phyloP scores from a whole-genome alignment of 2,329 filamentous ascomycete species.

The Calonectria pteridis region DNA sequence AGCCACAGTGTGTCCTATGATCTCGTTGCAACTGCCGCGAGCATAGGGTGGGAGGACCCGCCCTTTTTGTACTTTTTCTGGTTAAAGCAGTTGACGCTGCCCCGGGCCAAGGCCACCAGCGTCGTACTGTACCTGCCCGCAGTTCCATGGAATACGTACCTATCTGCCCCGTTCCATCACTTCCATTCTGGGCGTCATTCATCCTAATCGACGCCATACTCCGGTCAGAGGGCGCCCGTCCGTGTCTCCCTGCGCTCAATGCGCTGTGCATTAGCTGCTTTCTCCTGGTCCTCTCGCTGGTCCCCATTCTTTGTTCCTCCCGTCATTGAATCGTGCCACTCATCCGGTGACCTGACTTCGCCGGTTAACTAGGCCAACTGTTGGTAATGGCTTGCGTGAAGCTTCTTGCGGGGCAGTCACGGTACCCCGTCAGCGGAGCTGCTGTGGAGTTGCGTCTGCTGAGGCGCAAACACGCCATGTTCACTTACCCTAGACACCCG shows the following conservation, averaged over 20 bases:
- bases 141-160: not conserved
- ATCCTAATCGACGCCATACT: not conserved
- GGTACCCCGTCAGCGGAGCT: constrained; percentile 13
- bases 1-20: constrained; percentile 38
- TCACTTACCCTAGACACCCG: constrained; percentile 15
- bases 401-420: constrained; percentile 19
- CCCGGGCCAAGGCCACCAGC: not conserved
- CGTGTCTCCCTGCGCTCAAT: not conserved
- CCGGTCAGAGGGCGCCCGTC: not conserved
- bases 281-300: not conserved
- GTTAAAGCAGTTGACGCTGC: constrained; percentile 10
- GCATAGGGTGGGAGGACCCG: constrained; percentile 45
- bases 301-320: not conserved
- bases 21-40: constrained; percentile 40
- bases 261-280: not conserved
- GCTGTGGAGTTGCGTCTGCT: constrained; percentile 4
- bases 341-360: constrained; percentile 4
- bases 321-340: not conserved
- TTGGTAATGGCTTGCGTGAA: not conserved
- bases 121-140: not conserved
- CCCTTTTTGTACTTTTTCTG: constrained; percentile 49
- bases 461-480: constrained; percentile 19
- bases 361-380: not conserved
- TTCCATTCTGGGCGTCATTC: not conserved
- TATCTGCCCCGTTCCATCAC: not conserved